Evolutionary conservation across 352 stramenopile genomes (phyloP), one percentile per base, ranked within the genome.

Genomic region (Phytophthora pinifolia): DNA sequence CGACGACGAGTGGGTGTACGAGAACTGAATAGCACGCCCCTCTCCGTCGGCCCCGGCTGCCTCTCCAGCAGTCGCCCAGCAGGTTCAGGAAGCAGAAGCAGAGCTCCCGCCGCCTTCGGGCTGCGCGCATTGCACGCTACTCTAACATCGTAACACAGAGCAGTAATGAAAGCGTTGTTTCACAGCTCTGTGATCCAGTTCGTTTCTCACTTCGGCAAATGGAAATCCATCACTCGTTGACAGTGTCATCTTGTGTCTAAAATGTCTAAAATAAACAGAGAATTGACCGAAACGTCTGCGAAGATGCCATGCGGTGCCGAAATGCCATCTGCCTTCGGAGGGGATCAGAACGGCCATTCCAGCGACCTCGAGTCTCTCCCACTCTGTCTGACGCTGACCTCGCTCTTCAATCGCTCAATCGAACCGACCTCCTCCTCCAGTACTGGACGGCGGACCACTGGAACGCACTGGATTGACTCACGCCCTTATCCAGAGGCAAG

Each of bases 1-100:
- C 56, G 92, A 95, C 70, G 77, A 92, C 60, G 72, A 92, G 52
- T 99, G 96, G 96, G 85, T 99, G 54, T 98, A 99, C 85, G 97
- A 99, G 67, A 93, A 90, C 54, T 93, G 87, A 78, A 67, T 27
- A 30, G 17, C 31, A 30, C 31, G 9, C 20, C 25, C 29, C 14
- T 8, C 20, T 38, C 4, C 33, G 14, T 34, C 13, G 14, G 25
- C 51, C 25, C 13, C 32, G 4, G 30, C 34, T 37, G 15, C 13
- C 15, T 15, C 15, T 14, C 27, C 25, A 29, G 34, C 41, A 46
- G 52, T 25, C 13, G 20, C 15, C 34, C 31, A 22, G 46, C 46
- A 17, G 5, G 22, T 30, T 14, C 38, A 42, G 13, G 29, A 55
- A 36, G 35, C 12, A 7, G 46, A 59, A 10, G 17, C 46, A 49